Percentiles rank a stretch among this genome's conserved stretches.
phyloP scores from a whole-genome alignment of 352 stramenopile species.

The Pythium pyrilobum region DNA sequence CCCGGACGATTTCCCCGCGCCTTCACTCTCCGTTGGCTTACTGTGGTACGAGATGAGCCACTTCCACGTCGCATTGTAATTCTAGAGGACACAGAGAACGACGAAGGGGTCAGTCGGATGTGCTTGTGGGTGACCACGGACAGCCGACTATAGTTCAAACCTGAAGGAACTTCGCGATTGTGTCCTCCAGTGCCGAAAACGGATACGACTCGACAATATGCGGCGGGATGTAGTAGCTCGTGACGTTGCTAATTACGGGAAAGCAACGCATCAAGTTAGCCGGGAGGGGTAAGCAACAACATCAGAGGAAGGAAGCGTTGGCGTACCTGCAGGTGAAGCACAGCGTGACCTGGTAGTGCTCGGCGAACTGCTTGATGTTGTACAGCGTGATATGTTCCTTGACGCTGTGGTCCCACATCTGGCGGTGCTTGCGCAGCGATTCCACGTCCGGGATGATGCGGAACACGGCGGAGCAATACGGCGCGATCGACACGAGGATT shows the following conservation, averaged over 20 bases:
- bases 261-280: background rate
- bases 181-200: constrained; percentile 82
- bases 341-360: constrained; percentile 83
- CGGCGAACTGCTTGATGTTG: constrained; percentile 88
- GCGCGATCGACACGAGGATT: constrained; percentile 64
- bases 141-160: constrained; percentile 17
- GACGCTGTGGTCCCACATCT: constrained; percentile 84
- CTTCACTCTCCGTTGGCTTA: constrained; percentile 20
- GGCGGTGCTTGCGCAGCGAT: constrained; percentile 68
- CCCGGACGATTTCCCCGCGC: constrained; percentile 19
- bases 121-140: background rate
- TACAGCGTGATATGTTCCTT: constrained; percentile 87
- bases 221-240: constrained; percentile 79
- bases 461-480: constrained; percentile 50
- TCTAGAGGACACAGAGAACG: constrained; percentile 23
- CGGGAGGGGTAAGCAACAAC: too few species aligned
- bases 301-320: too few species aligned
- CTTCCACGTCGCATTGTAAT: constrained; percentile 77
- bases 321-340: constrained; percentile 84
- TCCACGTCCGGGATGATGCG: constrained; percentile 63
- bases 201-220: constrained; percentile 82
- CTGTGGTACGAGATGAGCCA: constrained; percentile 67
- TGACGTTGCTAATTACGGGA: constrained; percentile 35
- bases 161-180: constrained; percentile 85
- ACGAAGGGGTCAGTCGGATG: background rate